A percentile compares a stretch with the other conserved stretches of the same genome.
Conservation (phyloP, 805 yeast species). For the Candida orba region DNA sequence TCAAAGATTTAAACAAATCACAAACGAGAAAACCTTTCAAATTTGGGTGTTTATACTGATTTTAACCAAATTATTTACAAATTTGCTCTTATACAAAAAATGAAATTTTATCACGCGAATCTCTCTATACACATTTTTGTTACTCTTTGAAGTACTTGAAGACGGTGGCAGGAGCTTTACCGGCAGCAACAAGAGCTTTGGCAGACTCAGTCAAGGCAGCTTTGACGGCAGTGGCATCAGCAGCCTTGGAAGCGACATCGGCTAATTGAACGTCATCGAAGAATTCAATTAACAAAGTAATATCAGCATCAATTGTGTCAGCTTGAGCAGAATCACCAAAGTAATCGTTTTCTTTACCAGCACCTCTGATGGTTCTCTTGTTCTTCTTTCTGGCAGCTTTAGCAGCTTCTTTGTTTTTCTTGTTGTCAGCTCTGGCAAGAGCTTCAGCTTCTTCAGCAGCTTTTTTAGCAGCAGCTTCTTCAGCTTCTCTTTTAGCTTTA, state of each 20-base stretch:
- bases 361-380: slow-evolving; percentile 76
- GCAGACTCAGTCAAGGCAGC: slow-evolving; percentile 49
- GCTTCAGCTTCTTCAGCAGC: slow-evolving; percentile 68
- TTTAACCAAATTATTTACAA: too few species aligned
- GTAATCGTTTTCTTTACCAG: slow-evolving; percentile 78
- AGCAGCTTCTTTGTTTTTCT: slow-evolving; percentile 95
- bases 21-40: too few species aligned
- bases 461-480: slow-evolving; percentile 72
- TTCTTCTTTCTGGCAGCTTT: slow-evolving; percentile 89
- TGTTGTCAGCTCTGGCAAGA: slow-evolving; percentile 65
- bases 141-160: slow-evolving; percentile 39
- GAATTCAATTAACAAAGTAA: slow-evolving; percentile 70
- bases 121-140: neutral
- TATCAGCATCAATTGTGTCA: slow-evolving; percentile 65
- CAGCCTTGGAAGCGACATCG: slow-evolving; percentile 62
- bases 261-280: slow-evolving; percentile 75
- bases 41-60: too few species aligned
- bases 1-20: too few species aligned
- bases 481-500: slow-evolving; percentile 79
- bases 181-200: slow-evolving; percentile 43
- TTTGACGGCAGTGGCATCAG: slow-evolving; percentile 53
- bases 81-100: neutral
- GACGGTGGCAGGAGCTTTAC: slow-evolving; percentile 45
- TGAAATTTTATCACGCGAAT: neutral
- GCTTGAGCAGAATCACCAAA: slow-evolving; percentile 73